These are phyloP conservation scores for Smallanthus sonchifolius DNA, from an alignment of 129 eudicot genomes.

Conservation along the genomic window DNA sequence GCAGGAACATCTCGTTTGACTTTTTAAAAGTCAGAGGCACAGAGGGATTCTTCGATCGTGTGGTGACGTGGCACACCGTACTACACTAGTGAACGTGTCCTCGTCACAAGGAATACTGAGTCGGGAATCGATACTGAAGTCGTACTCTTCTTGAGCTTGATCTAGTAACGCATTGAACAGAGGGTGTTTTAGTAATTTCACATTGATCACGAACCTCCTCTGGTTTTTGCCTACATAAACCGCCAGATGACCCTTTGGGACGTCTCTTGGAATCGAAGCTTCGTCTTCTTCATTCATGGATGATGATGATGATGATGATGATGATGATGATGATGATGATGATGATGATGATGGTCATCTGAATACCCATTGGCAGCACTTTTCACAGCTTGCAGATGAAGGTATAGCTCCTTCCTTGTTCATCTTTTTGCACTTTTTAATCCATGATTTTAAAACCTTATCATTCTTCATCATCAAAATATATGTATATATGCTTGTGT, in stretches of 20 bases:
- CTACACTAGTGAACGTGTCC: slow-evolving; percentile 38
- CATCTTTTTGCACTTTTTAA: slow-evolving; percentile 38
- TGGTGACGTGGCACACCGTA: slow-evolving; percentile 45
- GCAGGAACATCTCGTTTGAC: slow-evolving; percentile 20
- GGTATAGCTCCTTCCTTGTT: slow-evolving; percentile 20
- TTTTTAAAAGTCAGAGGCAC: slow-evolving; percentile 33
- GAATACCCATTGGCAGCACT: slow-evolving; percentile 41
- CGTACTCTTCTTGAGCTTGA: slow-evolving; percentile 48
- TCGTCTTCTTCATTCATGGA: slow-evolving; percentile 34
- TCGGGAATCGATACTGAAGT: slow-evolving; percentile 33
- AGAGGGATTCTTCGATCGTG: slow-evolving; percentile 32
- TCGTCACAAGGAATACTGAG: slow-evolving; percentile 53
- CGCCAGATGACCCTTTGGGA: slow-evolving; percentile 54
- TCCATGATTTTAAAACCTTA: slow-evolving; percentile 26
- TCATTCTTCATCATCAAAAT: slow-evolving; percentile 21
- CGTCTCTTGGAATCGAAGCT: slow-evolving; percentile 41
- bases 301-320: no score
- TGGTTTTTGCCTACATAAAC: slow-evolving; percentile 50
- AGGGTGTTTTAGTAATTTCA: slow-evolving; percentile 48
- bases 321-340: no score
- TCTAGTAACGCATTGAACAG: slow-evolving; percentile 47
- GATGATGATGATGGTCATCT: slow-evolving; percentile 33
- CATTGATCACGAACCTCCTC: slow-evolving; percentile 46
- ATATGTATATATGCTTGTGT: not conserved
- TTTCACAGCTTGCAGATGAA: slow-evolving; percentile 23